Percentiles rank a stretch among this genome's conserved stretches.
Conservation (phyloP, 179 eudicot genomes). For the Amaranthus tricolor region DNA sequence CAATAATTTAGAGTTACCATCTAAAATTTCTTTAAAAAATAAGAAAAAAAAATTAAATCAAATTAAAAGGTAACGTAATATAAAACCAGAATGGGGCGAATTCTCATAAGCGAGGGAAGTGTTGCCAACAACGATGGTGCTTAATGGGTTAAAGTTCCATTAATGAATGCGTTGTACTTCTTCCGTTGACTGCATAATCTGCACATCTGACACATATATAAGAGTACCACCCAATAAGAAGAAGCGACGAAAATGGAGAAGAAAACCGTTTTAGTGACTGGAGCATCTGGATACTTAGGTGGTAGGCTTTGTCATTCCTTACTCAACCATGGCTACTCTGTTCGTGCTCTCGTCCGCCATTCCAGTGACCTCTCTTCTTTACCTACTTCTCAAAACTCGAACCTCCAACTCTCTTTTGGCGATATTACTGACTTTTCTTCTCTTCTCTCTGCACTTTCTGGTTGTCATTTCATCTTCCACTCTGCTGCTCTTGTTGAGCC, state of each 20-base stretch:
- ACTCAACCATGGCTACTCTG: constrained; percentile 52
- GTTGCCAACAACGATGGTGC: no score
- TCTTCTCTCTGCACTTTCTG: constrained; percentile 59
- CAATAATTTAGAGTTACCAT: no score
- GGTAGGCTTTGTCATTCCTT: constrained; percentile 73
- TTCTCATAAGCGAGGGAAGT: no score
- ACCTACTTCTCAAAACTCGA: constrained; percentile 28
- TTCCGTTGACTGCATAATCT: no score
- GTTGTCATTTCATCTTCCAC: constrained; percentile 66
- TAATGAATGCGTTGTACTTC: no score
- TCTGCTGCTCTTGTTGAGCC: constrained; percentile 93
- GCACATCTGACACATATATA: no score
- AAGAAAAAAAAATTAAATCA: no score
- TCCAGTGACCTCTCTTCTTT: constrained; percentile 58
- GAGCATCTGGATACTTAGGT: constrained; percentile 94
- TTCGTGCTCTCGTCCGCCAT: constrained; percentile 81
- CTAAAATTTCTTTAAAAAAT: no score
- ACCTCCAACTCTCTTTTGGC: constrained; percentile 61
- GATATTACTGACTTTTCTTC: constrained; percentile 71
- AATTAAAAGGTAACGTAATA: no score
- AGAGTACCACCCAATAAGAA: no score
- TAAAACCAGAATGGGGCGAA: no score
- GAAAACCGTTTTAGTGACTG: constrained; percentile 66
- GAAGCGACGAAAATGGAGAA: constrained; percentile 7
- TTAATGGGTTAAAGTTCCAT: no score